Base-by-base conservation (phyloP, 148 eudicot genomes). In the Cornus controversa region DNA sequence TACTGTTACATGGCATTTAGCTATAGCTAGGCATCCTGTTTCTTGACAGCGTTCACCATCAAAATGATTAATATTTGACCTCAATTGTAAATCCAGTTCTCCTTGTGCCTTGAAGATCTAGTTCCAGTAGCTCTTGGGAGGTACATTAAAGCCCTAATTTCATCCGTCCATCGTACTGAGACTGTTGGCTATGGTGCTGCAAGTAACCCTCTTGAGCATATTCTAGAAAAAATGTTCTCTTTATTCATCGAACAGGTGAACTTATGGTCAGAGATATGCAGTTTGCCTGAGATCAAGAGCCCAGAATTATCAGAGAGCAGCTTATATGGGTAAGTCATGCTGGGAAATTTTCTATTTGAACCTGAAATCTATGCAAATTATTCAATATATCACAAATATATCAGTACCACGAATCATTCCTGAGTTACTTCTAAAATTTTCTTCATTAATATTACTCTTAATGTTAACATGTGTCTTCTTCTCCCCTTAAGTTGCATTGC, bases 91-190 rank as follows among this genome's bases (percentile, higher is more conserved):
- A 77, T 93, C 83, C 97, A 96, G 99, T 96, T 96, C 86, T 91
- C 95, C 66, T 81, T 92, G 79, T 93, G 99, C 89, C 91, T 96
- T 70, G 98, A 96, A 86, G 99, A 96, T 91, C 89, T 96, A 80
- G 93, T 92, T 83, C 99, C 99, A 28, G 89, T 93, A 75, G 92
- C 98, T 74, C 91, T 96, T 63, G 96, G 98, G 78, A 91, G 98
- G 85, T 93, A 89, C 82, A 76, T 92, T 69, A 93, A 84, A 79
- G 85, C 94, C 75, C 88, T 96, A 81, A 83, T 90, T 77, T 84
- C 79, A 74, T 90, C 97, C 71, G 79, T 90, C 77, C 78, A 66
- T 77, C 89, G 89, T 69, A 66, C 79, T 53, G 84, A 81, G 72
- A 68, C 60, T 72, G 71, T 27, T 72, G 74, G 71, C 66, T 37